Evolutionary conservation across 495 filamentous ascomycete genomes (phyloP).

Genomic region (Podospora sp.): DNA sequence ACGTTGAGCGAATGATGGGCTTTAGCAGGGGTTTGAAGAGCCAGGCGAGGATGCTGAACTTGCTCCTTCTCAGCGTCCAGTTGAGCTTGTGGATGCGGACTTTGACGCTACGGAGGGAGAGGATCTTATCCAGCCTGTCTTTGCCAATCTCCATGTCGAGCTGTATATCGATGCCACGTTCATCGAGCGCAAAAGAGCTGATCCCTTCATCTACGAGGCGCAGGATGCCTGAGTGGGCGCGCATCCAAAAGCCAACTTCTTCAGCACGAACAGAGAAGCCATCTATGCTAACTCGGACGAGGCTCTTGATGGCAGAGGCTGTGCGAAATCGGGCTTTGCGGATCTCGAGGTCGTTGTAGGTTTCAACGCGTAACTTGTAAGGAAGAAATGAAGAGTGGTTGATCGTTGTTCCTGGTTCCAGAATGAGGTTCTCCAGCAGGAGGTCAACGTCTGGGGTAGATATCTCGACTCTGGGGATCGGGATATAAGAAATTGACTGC

Average conservation of each 20-base stretch:
- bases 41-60: constrained; percentile 77
- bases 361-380: constrained; percentile 76
- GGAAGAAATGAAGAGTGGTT: constrained; percentile 90
- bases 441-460: constrained; percentile 82
- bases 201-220: constrained; percentile 79
- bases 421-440: constrained; percentile 83
- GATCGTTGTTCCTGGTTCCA: constrained; percentile 84
- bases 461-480: constrained; percentile 84
- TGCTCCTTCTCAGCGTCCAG: constrained; percentile 73
- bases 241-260: constrained; percentile 78
- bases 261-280: constrained; percentile 80
- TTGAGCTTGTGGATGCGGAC: constrained; percentile 85
- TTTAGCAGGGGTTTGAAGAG: constrained; percentile 82
- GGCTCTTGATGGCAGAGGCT: constrained; percentile 63
- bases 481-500: constrained; percentile 77
- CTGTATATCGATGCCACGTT: constrained; percentile 82
- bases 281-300: constrained; percentile 73
- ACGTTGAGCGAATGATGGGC: constrained; percentile 72
- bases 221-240: constrained; percentile 66
- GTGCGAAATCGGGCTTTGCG: constrained; percentile 76
- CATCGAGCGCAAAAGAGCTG: constrained; percentile 80
- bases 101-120: constrained; percentile 71
- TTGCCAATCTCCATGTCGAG: constrained; percentile 79
- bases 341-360: constrained; percentile 83
- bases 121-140: constrained; percentile 74